Conservation (phyloP, 257 asterid genomes). For the Przewalskia tangutica region DNA sequence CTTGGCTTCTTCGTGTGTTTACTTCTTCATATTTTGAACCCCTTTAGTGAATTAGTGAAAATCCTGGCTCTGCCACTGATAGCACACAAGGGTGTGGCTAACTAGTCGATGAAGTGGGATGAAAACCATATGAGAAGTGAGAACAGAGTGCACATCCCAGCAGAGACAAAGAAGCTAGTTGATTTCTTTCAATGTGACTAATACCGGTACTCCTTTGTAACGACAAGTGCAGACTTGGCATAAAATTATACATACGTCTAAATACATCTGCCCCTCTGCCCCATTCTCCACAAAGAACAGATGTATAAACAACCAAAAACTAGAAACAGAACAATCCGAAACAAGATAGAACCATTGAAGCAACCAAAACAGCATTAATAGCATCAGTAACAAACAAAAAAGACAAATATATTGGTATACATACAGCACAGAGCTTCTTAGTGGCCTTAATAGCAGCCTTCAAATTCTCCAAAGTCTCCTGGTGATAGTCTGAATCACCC, state of each 20-base stretch:
- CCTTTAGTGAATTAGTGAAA: too few relatives aligned
- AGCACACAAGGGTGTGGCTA: not conserved
- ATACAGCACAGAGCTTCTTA: slow-evolving; percentile 69
- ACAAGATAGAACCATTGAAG: not conserved
- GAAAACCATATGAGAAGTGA: not conserved
- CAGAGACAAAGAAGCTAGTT: not conserved
- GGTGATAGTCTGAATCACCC: slow-evolving; percentile 73
- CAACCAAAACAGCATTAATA: not conserved
- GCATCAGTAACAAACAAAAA: not conserved
- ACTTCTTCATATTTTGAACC: too few relatives aligned
- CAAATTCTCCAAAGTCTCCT: slow-evolving; percentile 67
- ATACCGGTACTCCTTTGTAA: too few relatives aligned
- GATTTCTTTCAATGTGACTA: not conserved
- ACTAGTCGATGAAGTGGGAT: not conserved
- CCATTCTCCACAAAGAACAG: not conserved
- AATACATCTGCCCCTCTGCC: not conserved
- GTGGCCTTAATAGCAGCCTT: slow-evolving; percentile 53
- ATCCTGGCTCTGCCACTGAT: too few relatives aligned
- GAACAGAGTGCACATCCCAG: not conserved
- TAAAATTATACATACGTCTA: not conserved
- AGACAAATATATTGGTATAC: not conserved
- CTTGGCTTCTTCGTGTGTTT: too few relatives aligned
- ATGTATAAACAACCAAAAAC: not conserved
- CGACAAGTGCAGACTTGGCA: not conserved
- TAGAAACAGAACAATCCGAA: too few relatives aligned